Percentiles rank a stretch among this genome's conserved stretches.
Conservation (phyloP, 2,329 filamentous ascomycete species). For the Pseudogymnoascus sp. region DNA sequence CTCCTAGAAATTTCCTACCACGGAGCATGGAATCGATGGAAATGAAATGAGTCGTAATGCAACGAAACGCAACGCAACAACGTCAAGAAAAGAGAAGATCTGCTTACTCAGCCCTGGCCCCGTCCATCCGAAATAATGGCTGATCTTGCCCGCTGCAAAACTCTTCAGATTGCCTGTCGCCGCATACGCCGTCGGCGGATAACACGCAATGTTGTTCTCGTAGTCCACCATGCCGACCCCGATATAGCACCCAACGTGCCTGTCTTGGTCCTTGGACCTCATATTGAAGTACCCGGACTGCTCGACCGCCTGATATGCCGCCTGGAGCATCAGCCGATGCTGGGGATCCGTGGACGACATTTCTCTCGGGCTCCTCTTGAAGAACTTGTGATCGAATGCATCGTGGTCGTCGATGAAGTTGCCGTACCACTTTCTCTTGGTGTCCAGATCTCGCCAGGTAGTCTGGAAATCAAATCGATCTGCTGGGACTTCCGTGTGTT, state of each 20-base stretch:
- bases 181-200: conserved; percentile 8
- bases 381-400: conserved; percentile 16
- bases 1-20: no score
- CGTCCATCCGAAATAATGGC: conserved; percentile 32
- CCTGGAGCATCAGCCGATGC: conserved; percentile 25
- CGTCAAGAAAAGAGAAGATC: no score
- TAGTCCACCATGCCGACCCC: conserved; percentile 11
- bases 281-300: conserved; percentile 18
- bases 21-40: no score
- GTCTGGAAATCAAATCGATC: conserved; percentile 23
- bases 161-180: conserved; percentile 21
- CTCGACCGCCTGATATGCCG: conserved; percentile 23
- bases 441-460: conserved; percentile 21
- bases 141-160: conserved; percentile 27
- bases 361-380: conserved; percentile 8
- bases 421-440: conserved; percentile 11
- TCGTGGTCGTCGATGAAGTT: conserved; percentile 13
- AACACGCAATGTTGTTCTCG: conserved; percentile 11
- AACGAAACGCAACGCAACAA: no score
- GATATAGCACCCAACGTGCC: conserved; percentile 15
- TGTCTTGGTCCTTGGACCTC: no score
- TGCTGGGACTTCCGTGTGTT: conserved; percentile 25
- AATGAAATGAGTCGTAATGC: no score
- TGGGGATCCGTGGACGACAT: conserved; percentile 20
- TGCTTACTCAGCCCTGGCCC: conserved; percentile 23